phyloP scores from a whole-genome alignment of 2,329 filamentous ascomycete genomes.

The Diaporthe velutina region DNA sequence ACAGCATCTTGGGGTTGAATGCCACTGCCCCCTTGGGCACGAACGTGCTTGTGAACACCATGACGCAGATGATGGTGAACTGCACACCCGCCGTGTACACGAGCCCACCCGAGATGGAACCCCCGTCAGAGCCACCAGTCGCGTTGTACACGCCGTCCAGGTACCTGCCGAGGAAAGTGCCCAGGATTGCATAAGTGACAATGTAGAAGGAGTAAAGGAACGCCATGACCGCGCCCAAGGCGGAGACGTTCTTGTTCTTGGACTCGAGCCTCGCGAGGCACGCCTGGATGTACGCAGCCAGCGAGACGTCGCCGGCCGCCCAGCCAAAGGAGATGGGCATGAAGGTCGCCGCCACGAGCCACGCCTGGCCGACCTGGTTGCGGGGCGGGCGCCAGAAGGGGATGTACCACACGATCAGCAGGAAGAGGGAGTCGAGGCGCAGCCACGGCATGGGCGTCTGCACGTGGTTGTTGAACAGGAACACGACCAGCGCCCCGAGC shows the following conservation, averaged over 20 bases:
- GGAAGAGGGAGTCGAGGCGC: slow-evolving; percentile 58
- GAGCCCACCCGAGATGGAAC: slow-evolving; percentile 53
- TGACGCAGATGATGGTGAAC: slow-evolving; percentile 56
- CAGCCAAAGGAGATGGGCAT: slow-evolving; percentile 62
- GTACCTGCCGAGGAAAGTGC: slow-evolving; percentile 57
- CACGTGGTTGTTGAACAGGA: slow-evolving; percentile 62
- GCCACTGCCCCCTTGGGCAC: slow-evolving; percentile 58
- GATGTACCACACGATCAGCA: slow-evolving; percentile 63
- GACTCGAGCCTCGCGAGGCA: slow-evolving; percentile 59
- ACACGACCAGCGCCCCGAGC: slow-evolving; percentile 60
- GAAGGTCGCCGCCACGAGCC: slow-evolving; percentile 60
- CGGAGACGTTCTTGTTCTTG: slow-evolving; percentile 58
- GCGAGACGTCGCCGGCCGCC: slow-evolving; percentile 64
- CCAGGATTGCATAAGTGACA: slow-evolving; percentile 42
- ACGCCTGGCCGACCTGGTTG: slow-evolving; percentile 57
- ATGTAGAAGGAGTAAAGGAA: slow-evolving; percentile 65
- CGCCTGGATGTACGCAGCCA: slow-evolving; percentile 64
- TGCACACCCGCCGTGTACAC: slow-evolving; percentile 60
- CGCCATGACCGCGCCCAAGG: slow-evolving; percentile 64
- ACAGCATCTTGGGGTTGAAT: slow-evolving; percentile 58
- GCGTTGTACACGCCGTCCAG: slow-evolving; percentile 56
- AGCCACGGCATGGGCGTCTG: slow-evolving; percentile 65
- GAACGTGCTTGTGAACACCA: slow-evolving; percentile 59
- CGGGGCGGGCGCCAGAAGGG: slow-evolving; percentile 58
- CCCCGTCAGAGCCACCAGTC: slow-evolving; percentile 47